These are phyloP conservation scores for Calocybe gangraenosa DNA, from an alignment of 768 basidiomycete genomes.

Conservation along the genomic window DNA sequence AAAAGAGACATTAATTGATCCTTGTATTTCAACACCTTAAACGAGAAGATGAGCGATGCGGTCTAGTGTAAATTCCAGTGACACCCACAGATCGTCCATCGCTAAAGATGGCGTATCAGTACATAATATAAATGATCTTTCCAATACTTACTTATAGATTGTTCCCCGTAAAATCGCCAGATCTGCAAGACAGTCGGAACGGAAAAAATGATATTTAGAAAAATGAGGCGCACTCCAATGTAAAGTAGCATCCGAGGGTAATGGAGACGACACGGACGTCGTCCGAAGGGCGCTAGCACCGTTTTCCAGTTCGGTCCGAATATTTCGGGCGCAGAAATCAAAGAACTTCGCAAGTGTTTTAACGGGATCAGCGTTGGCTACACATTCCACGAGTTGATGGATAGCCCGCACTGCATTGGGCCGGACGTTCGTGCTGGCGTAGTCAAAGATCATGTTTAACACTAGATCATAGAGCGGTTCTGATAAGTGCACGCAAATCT, in stretches of 20 bases:
- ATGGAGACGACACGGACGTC: constrained; percentile 62
- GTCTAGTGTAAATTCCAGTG: background rate
- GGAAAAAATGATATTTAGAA: constrained; percentile 3
- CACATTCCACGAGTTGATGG: constrained; percentile 80
- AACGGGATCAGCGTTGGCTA: constrained; percentile 73
- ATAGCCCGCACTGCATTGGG: constrained; percentile 85
- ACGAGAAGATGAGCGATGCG: background rate
- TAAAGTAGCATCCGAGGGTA: constrained; percentile 79
- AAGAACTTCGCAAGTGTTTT: constrained; percentile 81
- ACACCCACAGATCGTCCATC: constrained; percentile 57
- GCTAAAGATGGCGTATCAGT: constrained; percentile 22
- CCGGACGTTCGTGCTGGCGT: constrained; percentile 75
- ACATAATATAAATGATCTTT: background rate
- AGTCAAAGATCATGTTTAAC: constrained; percentile 79
- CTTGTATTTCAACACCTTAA: constrained; percentile 62
- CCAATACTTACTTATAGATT: constrained; percentile 63
- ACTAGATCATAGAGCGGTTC: constrained; percentile 75
- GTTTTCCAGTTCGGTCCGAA: constrained; percentile 73
- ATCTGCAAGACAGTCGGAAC: constrained; percentile 35
- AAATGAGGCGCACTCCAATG: constrained; percentile 70
- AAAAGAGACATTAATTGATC: constrained; percentile 59
- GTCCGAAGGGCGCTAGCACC: constrained; percentile 76
- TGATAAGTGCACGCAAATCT: constrained; percentile 73
- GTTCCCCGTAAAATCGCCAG: constrained; percentile 74
- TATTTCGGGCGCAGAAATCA: constrained; percentile 65